Evolutionary conservation across 176 grass and related monocot species (phyloP).

Genomic region (Oryza nivara): DNA sequence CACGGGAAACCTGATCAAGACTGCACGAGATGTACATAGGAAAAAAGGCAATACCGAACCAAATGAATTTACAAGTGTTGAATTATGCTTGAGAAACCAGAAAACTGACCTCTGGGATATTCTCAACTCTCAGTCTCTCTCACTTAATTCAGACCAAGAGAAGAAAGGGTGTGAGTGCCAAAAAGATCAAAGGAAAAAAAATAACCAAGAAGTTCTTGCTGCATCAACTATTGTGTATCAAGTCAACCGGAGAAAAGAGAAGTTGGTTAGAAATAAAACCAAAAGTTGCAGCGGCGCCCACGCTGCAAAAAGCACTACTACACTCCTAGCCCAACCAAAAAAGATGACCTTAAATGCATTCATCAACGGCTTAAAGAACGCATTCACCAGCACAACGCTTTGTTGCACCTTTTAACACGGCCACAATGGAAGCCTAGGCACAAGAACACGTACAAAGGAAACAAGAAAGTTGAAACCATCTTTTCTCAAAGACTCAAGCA

Average conservation of each 20-base stretch:
- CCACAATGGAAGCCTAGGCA: slow-evolving; percentile 30
- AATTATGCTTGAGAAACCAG: not conserved
- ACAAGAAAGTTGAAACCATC: not conserved
- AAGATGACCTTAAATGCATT: slow-evolving; percentile 46
- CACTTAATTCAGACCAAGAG: not conserved
- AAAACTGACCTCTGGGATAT: not conserved
- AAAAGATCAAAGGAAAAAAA: not conserved
- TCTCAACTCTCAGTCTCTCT: not conserved
- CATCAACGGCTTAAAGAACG: slow-evolving; percentile 48
- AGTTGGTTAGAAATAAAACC: slow-evolving; percentile 17
- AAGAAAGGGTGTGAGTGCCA: not conserved
- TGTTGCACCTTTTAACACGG: slow-evolving; percentile 43
- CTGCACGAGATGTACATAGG: not conserved
- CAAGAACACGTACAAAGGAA: slow-evolving; percentile 3
- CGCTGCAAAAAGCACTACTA: slow-evolving; percentile 34
- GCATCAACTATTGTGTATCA: not conserved
- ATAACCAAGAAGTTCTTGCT: slow-evolving; percentile 6
- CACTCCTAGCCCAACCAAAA: slow-evolving; percentile 31
- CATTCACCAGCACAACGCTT: slow-evolving; percentile 32
- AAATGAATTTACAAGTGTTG: not conserved
- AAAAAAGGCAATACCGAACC: not conserved
- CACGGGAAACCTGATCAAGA: slow-evolving; percentile 11
- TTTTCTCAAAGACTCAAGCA: slow-evolving; percentile 25
- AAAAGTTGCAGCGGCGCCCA: slow-evolving; percentile 33
- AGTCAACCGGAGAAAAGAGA: slow-evolving; percentile 18